Conservation (phyloP, 306 rosid species). For the Vigna angularis region DNA sequence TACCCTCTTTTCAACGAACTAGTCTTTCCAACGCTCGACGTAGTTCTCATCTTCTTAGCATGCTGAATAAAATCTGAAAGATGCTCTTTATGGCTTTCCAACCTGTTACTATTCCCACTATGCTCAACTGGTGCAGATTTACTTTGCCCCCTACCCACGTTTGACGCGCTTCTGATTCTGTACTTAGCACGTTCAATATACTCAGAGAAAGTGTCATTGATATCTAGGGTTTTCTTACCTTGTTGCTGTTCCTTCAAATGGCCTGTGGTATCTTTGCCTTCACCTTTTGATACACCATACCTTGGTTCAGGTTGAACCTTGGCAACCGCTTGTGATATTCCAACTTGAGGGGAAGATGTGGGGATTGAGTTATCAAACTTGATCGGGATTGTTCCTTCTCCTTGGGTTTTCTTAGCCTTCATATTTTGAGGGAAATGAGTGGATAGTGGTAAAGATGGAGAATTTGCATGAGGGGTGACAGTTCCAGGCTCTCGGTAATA, state of each 20-base stretch:
- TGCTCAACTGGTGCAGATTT: slow-evolving; percentile 8
- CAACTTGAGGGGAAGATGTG: too few relatives aligned
- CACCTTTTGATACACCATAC: not conserved
- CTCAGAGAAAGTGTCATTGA: slow-evolving; percentile 45
- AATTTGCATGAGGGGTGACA: not conserved
- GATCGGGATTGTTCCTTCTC: slow-evolving; percentile 48
- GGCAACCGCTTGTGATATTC: not conserved
- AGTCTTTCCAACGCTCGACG: slow-evolving; percentile 47
- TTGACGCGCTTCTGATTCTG: slow-evolving; percentile 43
- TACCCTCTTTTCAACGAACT: slow-evolving; percentile 47
- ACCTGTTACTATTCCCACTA: slow-evolving; percentile 2
- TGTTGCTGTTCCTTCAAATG: slow-evolving; percentile 40
- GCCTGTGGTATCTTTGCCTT: not conserved
- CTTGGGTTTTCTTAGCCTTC: slow-evolving; percentile 22
- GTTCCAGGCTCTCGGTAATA: not conserved
- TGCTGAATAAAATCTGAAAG: slow-evolving; percentile 55
- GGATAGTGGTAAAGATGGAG: slow-evolving; percentile 9
- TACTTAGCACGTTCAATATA: slow-evolving; percentile 39
- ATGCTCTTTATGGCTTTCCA: slow-evolving; percentile 47
- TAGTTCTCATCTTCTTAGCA: slow-evolving; percentile 50
- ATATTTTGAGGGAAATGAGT: slow-evolving; percentile 18
- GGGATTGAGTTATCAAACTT: slow-evolving; percentile 45
- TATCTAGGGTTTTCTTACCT: slow-evolving; percentile 39
- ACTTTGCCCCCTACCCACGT: slow-evolving; percentile 40
- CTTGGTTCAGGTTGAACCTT: slow-evolving; percentile 26